Evolutionary conservation across 2,329 filamentous ascomycete species (phyloP), one percentile per base, ranked within the genome.

Genomic region (Calonectria montana): DNA sequence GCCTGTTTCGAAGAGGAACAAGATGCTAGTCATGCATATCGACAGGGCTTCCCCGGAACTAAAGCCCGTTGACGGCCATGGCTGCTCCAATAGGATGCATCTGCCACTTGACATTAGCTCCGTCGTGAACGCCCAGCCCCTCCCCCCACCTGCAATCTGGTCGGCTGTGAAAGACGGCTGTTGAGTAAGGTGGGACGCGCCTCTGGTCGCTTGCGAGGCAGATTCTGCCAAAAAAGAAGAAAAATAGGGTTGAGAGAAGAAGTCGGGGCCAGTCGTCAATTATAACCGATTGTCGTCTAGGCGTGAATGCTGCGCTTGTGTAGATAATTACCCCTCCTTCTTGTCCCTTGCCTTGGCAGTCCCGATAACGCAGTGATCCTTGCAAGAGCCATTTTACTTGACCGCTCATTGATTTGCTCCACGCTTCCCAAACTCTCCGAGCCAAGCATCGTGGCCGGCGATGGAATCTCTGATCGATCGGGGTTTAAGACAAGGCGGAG

Each of bases 131-230:
- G 53, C 67, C 55, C 48, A 57, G 50, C 72, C 77, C 77, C 74
- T 76, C 77, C 74, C 75, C 73, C 72, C 77, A 73, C 77, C 59
- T 71, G 74, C 74, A 73, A 73, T 70, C 73, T 76, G 77, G 65
- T 77, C 77, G 77, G 77, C 72, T 79, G 55, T 70, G 63, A 62
- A 72, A 70, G 74, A 78, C 77, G 77, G 77, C 77, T 77, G 74
- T 79, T 79, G 77, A 70, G 74, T 39, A 35, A 62, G 50, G 65
- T 67, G 74, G 69, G 70, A n/a, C 27, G 21, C 39, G 43, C 21
- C 13, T 3, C 10, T 8, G 8, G 9, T 15, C 43, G 10, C 31
- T 23, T 37, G 43, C 21, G 37, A 55, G 47, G 8, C 47, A 8
- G 37, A 41, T 21, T 43, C 21, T 29, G 37, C 18, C n/a, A n/a